Evolutionary conservation across 805 yeast species (phyloP).

Genomic region (Kregervanrija delftensis): DNA sequence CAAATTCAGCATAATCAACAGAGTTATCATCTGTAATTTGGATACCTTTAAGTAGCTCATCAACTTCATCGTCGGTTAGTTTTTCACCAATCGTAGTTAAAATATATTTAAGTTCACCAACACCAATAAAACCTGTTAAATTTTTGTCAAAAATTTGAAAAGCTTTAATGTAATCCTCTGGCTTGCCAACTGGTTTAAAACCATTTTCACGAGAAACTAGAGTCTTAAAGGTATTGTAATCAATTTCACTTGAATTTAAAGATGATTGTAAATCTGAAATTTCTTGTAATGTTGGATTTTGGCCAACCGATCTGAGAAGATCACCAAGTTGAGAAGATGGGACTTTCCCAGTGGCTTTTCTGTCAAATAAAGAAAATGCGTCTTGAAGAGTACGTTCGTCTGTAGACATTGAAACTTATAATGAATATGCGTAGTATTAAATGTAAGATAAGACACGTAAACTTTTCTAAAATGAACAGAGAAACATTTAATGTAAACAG

Average conservation of each 20-base stretch:
- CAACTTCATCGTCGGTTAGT: conserved; percentile 84
- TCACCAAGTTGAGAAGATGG: conserved; percentile 84
- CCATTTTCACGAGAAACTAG: conserved; percentile 83
- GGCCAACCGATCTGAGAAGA: conserved; percentile 93
- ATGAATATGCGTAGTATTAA: not conserved
- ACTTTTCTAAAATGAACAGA: too few relatives aligned
- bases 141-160: conserved; percentile 98
- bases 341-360: conserved; percentile 90
- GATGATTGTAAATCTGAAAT: conserved; percentile 50
- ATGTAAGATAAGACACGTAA: too few relatives aligned
- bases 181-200: conserved; percentile 79
- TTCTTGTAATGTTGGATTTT: conserved; percentile 93
- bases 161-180: conserved; percentile 88
- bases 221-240: conserved; percentile 69
- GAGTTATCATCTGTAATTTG: conserved; percentile 89
- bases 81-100: conserved; percentile 95
- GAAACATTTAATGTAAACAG: too few relatives aligned
- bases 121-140: conserved; percentile 90
- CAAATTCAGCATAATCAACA: conserved; percentile 92
- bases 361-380: conserved; percentile 94
- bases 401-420: conserved; percentile 1
- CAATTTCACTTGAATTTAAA: conserved; percentile 36
- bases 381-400: conserved; percentile 56
- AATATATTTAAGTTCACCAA: conserved; percentile 93
- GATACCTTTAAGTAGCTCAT: conserved; percentile 92